Base-by-base conservation (phyloP, 352 stramenopile genomes). In the Pythium sukuiense region DNA sequence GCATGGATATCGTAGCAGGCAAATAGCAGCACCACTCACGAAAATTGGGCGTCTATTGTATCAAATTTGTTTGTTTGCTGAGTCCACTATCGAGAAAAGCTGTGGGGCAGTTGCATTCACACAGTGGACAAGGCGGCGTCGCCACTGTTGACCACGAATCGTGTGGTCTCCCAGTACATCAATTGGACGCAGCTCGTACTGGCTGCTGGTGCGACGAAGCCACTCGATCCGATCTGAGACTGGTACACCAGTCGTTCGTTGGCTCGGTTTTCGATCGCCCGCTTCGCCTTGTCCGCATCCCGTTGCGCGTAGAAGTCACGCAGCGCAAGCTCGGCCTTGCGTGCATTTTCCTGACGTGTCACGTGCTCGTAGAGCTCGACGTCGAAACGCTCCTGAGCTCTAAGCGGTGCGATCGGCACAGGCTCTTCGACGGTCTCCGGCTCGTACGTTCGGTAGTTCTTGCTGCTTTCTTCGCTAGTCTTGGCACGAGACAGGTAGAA, bases 401-500 rank as follows among this genome's bases (percentile, higher is more conserved):
- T 70, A 13, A 83, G 50, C 1, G 72, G 77, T 3, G 65, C 63
- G 26, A 83, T 76, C 8, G 59, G 57, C 1, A 62, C 43, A 1
- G 70, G 55, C n/a, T 65, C 26, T 9, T 73, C 57, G 9, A 70
- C 30, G 37, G 79, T 73, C 26, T 49, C n/a, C 2, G 50, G 58
- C 18, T 52, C 54, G 53, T 66, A 62, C 24, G 43, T n/a, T 33
- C 59, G 59, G 32, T 61, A 72, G 16, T 69, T 65, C 61, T 82
- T 87, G 69, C 77, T 76, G 24, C 73, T 77, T 4, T 63, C 74
- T 52, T 88, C 81, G 33, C 76, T 87, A 55, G 76, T 69, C 48
- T 80, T 81, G 4, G 81, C 81, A 32, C 79, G 69, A 1, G 61
- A 61, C 11, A 88, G 65, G 55, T 90, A 90, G 56, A 88, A 90